Conservation (phyloP, 176 grass and related monocot genomes). For the Zea luxurians region DNA sequence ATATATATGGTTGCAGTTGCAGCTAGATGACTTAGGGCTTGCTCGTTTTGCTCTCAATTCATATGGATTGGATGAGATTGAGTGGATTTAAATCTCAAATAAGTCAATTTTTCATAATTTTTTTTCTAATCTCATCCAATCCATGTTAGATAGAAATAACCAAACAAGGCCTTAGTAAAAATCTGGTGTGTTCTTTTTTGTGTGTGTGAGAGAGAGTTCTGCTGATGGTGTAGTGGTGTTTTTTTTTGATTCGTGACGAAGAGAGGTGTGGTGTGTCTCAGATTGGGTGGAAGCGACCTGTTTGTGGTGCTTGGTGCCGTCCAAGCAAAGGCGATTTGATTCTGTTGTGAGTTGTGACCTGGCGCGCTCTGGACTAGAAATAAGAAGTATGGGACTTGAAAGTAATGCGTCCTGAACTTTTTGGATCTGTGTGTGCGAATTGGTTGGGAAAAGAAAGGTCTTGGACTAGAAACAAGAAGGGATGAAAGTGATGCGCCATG, state of each 20-base stretch:
- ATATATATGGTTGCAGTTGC: conserved; percentile 4
- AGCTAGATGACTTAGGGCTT: too few relatives aligned
- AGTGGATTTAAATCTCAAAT: too few relatives aligned
- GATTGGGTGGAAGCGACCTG: conserved; percentile 38
- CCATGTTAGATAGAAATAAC: too few relatives aligned
- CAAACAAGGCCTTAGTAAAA: not conserved
- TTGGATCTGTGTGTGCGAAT: not conserved
- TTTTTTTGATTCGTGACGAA: not conserved
- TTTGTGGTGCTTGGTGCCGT: not conserved
- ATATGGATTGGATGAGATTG: too few relatives aligned
- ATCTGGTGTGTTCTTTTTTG: not conserved
- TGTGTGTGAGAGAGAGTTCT: not conserved
- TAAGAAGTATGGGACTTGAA: not conserved
- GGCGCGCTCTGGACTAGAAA: not conserved
- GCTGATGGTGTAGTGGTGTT: not conserved
- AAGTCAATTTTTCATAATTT: too few relatives aligned
- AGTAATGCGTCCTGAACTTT: conserved; percentile 8
- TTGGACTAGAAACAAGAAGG: not conserved
- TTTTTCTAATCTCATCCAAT: not conserved
- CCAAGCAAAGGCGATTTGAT: conserved; percentile 7
- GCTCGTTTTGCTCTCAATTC: too few relatives aligned
- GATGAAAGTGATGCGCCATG: not conserved
- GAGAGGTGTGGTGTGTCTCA: not conserved
- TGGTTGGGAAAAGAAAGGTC: not conserved
- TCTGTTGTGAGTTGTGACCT: conserved; percentile 19